Evolutionary conservation across 2,329 filamentous ascomycete species (phyloP).

Genomic region (Penicillium oxalicum): DNA sequence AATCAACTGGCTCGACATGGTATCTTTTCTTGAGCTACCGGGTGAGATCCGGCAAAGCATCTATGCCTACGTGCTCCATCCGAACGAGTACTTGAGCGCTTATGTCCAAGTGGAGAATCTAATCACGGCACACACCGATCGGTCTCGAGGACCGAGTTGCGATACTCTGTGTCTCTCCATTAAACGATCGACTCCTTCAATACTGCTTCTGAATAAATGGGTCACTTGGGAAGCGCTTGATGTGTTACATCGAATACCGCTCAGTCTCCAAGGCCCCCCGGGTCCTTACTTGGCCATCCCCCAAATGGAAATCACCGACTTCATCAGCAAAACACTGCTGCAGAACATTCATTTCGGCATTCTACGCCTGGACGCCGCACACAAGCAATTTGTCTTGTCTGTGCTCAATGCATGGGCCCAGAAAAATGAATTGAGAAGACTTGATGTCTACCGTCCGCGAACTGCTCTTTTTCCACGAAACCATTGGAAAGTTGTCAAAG

Average conservation of each 20-base stretch:
- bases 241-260: slow-evolving; percentile 6
- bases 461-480: slow-evolving; percentile 2
- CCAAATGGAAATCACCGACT: slow-evolving; percentile 10
- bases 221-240: slow-evolving; percentile 7
- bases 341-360: slow-evolving; percentile 6
- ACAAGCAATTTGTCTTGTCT: slow-evolving; percentile 6
- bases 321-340: slow-evolving; percentile 8
- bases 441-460: slow-evolving; percentile 8
- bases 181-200: slow-evolving; percentile 5
- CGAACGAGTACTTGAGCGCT: slow-evolving; percentile 9
- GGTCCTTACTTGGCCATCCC: slow-evolving; percentile 5
- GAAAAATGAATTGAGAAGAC: slow-evolving; percentile 4
- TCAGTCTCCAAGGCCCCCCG: slow-evolving; percentile 4
- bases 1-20: not conserved
- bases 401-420: slow-evolving; percentile 7
- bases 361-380: slow-evolving; percentile 5
- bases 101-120: slow-evolving; percentile 8
- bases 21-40: slow-evolving; percentile 9
- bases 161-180: slow-evolving; percentile 4
- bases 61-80: slow-evolving; percentile 7
- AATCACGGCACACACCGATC: slow-evolving; percentile 8
- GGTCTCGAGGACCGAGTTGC: slow-evolving; percentile 8
- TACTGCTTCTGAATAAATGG: slow-evolving; percentile 7
- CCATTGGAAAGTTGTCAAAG: slow-evolving; percentile 8
- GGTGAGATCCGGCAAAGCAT: slow-evolving; percentile 9